Evolutionary conservation across 78 protist species (phyloP), one percentile per base, ranked within the genome.

Genomic region (Speleostelium caveatum): DNA sequence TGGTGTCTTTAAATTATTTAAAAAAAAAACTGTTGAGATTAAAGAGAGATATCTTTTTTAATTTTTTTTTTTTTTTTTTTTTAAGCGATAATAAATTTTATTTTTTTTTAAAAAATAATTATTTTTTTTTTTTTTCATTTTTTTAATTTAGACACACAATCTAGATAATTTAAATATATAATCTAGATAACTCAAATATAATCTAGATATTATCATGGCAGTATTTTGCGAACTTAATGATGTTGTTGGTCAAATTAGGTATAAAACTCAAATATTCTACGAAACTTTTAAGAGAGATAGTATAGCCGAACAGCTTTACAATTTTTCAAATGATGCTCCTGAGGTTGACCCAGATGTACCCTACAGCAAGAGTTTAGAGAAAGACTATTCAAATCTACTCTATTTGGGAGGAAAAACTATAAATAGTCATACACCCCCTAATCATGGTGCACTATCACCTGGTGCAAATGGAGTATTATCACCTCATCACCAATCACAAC

Each of bases 271-370:
- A 49, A 83, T 83, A 42, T 83, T 83, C 62, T 83, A 83, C 45
- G 91, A 83, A 26, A 55, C 91, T 7, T 59, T 83, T 28, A 83
- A 83, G 22, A 83, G 91, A 69, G 91, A 83, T 42, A 69, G 79
- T 42, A 83, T 83, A 56, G 91, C 91, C 24, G 91, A 83, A 35
- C 91, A 83, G 59, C 56, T 83, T 26, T 83, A 83, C 45, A 83
- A 83, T 26, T 83, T 80, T 60, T 83, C 91, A 53, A 83, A 83
- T 83, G 91, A 83, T 6, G 51, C 35, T 16, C 1, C 39, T 22
- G 42, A 74, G n/a, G 55, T 53, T 2, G 91, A 83, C 66, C 91
- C 75, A 51, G 68, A 66, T 41, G 59, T 59, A 10, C 91, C 69
- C 32, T 83, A 68, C 53, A 83, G 91, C 16, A 83, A 83, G 56